phyloP scores from a whole-genome alignment of 1,139 yeast genomes.

The Candida buenavistaensis region DNA sequence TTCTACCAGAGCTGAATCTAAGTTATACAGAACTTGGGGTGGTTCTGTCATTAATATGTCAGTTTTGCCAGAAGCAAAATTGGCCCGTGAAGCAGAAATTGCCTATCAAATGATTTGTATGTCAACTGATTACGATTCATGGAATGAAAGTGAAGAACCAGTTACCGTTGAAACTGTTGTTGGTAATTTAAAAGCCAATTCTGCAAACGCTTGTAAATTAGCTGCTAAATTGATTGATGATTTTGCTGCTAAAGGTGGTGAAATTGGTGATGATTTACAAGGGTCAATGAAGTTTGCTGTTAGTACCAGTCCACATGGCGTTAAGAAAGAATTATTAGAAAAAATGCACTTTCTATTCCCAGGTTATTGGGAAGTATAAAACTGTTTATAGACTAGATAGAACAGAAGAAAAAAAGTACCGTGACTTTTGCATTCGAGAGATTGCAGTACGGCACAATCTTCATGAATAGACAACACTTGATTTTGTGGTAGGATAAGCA shows the following conservation, averaged over 20 bases:
- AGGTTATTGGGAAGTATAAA: constrained; percentile 65
- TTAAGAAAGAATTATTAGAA: constrained; percentile 68
- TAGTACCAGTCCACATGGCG: constrained; percentile 75
- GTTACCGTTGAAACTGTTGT: constrained; percentile 97
- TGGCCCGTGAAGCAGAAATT: constrained; percentile 96
- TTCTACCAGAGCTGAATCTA: constrained; percentile 96
- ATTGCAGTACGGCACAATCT: too few species aligned
- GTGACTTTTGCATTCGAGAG: too few species aligned
- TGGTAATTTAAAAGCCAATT: constrained; percentile 84
- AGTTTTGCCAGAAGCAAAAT: constrained; percentile 90
- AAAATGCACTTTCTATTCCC: constrained; percentile 89
- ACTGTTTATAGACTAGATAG: background rate
- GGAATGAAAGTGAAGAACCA: constrained; percentile 94
- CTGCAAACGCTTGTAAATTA: constrained; percentile 78
- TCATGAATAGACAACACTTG: too few species aligned
- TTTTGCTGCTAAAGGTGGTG: constrained; percentile 57
- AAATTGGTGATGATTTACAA: constrained; percentile 64
- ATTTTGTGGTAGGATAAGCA: too few species aligned
- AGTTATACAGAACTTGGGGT: constrained; percentile 84
- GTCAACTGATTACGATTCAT: constrained; percentile 98
- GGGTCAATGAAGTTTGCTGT: constrained; percentile 84
- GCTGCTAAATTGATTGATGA: constrained; percentile 69
- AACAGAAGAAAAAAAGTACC: too few species aligned
- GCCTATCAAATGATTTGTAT: constrained; percentile 97
- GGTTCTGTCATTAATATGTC: constrained; percentile 97